Base-by-base conservation (phyloP, 495 filamentous ascomycete genomes). In the Penicillium psychrofluorescens region DNA sequence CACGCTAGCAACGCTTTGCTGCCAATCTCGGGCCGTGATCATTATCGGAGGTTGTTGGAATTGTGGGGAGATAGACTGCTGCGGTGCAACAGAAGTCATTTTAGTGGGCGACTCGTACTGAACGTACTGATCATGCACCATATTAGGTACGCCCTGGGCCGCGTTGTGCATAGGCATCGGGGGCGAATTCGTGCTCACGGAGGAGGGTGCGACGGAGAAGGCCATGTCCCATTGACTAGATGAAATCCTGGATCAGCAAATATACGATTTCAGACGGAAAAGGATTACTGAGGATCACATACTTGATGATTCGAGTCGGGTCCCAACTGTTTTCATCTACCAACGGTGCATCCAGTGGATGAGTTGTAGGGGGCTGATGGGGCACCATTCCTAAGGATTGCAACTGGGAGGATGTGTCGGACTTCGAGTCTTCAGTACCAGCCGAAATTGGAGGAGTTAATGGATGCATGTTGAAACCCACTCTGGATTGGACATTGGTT, bases 1-100 rank as follows among this genome's bases (percentile, higher is more conserved):
- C 1, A 91, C 87, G 55, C 81, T 88, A 11, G 94, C 90, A 51
- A 98, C 90, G 36, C 82, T 88, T 54, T 95, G 86, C 62, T 95
- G 90, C 92, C 92, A 98, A 79, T 95, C 95, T 47, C 84, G 84
- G 9, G 92, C 88, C 10, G 88, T 95, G 44, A 98, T 87, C 50
- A 94, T 83, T 11, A 81, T 74, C 7, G 73, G 76, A 11, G 78
- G 68, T 10, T 73, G 62, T 29, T 71, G 70, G 44, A 80, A 79
- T 37, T 79, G 71, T 16, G 77, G 72, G 7, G 75, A 64, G 13
- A 83, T 58, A 1, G 71, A 63, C 31, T 80, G 81, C 27, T 59
- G 42, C 29, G 56, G 53, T 4, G 63, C 43, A 59, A 70, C 44
- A 58, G 58, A 45, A 1, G 62, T 35, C 15, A 63, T 48, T 41